Evolutionary conservation across 176 grass and related monocot genomes (phyloP), one percentile per base, ranked within the genome.

Genomic region (Musa beccarii): DNA sequence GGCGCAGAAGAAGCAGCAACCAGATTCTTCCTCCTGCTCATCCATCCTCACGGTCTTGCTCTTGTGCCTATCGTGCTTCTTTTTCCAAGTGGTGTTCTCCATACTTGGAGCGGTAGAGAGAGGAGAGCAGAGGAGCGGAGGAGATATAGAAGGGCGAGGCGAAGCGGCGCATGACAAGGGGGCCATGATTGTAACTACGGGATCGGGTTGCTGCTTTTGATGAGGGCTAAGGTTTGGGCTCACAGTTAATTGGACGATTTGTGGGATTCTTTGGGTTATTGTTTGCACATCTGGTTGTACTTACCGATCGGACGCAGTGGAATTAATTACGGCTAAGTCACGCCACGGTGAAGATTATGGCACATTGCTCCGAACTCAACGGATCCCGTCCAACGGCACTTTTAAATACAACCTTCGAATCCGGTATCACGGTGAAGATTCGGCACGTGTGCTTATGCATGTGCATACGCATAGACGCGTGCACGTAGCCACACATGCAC

Each of bases 1-100:
- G 75, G 76, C 74, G 84, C 95, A 99, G 70, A 86, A 79, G 84
- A 99, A 94, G 81, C 90, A 94, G 21, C 84, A 74, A 24, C 83
- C 87, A 62, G 53, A 51, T n/a, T 21, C 17, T 49, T 51, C 7
- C 43, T 70, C 16, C 28, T n/a, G 11, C 29, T 69, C 15, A 34
- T 69, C 63, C 11, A 28, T 16, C 12, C 5, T 67, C 64, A 49
- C 53, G 4, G 10, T 53, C 19, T 74, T 74, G n/a, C 51, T 68
- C 54, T 84, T 74, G 49, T 43, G 34, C 34, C 6, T 43, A 43
- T 43, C 0, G 34, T 34, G 66, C 81, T 65, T 54, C 19, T 71
- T 28, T 5, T 76, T 64, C 71, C 61, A 29, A 68, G 72, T 53
- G 51, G 51, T 76, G 51, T 76, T 59, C 50, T 20, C 29, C 59